A percentile compares a stretch with the other conserved stretches of the same genome.
These are phyloP conservation scores for Penicillium daleae DNA, from an alignment of 495 filamentous ascomycete species.

Conservation along the genomic window DNA sequence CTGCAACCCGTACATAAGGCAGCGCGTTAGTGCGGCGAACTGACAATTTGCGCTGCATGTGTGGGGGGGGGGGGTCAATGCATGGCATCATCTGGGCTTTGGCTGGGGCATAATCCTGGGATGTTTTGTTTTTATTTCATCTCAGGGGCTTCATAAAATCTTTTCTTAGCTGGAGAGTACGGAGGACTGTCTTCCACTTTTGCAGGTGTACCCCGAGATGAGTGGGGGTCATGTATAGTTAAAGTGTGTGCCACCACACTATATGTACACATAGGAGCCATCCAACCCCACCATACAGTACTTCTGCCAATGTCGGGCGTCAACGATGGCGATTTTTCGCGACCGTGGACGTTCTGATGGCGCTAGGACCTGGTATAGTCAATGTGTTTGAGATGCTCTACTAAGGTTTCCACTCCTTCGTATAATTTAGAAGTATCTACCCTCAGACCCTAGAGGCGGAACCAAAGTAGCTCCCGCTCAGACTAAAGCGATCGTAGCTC, in stretches of 20 bases:
- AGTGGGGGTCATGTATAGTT: slow-evolving; percentile 1
- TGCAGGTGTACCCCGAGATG: slow-evolving; percentile 20
- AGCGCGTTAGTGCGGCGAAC: slow-evolving; percentile 36
- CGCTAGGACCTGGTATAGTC: not conserved
- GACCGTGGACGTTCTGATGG: not conserved
- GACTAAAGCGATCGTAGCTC: slow-evolving; percentile 17
- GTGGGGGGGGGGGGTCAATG: slow-evolving; percentile 29
- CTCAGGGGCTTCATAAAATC: slow-evolving; percentile 6
- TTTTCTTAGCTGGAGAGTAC: not conserved
- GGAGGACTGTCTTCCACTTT: slow-evolving; percentile 14
- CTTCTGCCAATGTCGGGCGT: not conserved
- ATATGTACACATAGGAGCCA: not conserved
- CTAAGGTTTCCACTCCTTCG: slow-evolving; percentile 19
- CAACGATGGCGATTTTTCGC: not conserved
- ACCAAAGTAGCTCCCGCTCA: slow-evolving; percentile 23
- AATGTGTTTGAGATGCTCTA: not conserved
- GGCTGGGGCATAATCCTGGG: not conserved
- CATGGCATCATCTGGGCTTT: slow-evolving; percentile 26
- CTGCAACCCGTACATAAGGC: slow-evolving; percentile 27
- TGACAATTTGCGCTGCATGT: slow-evolving; percentile 29
- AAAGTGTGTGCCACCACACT: not conserved
- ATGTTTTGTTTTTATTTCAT: not conserved
- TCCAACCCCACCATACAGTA: not conserved
- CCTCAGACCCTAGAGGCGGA: slow-evolving; percentile 14
- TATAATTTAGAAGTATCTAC: slow-evolving; percentile 11